These are phyloP conservation scores for Nelumbo lutea DNA, from an alignment of 164 flowering plant species.

Conservation along the genomic window DNA sequence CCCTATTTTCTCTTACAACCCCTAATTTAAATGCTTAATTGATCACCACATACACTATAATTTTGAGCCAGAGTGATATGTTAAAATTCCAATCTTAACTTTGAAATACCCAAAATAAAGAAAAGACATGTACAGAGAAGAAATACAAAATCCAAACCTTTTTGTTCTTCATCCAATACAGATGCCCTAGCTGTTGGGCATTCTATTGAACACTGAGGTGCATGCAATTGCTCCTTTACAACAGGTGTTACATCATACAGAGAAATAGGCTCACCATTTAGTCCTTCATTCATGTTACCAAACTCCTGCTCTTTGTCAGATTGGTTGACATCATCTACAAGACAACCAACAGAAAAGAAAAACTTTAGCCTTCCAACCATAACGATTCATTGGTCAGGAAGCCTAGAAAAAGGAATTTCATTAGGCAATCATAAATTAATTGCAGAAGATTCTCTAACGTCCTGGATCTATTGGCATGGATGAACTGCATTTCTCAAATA, in stretches of 20 bases:
- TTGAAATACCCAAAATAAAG: no score
- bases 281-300: conserved; percentile 15
- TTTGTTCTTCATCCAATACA: conserved; percentile 17
- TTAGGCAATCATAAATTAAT: no score
- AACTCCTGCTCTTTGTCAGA: conserved; percentile 30
- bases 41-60: no score
- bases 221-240: conserved; percentile 21
- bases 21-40: no score
- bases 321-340: conserved; percentile 50
- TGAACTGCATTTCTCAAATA: no score
- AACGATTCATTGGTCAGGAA: not conserved
- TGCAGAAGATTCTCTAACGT: no score
- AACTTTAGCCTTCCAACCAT: not conserved
- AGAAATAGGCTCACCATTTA: conserved; percentile 7
- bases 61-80: no score
- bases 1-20: no score
- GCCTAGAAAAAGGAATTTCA: no score
- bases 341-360: not conserved
- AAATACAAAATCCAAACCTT: conserved; percentile 13
- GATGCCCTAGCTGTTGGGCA: conserved; percentile 8
- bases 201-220: conserved; percentile 13
- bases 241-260: conserved; percentile 11
- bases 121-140: not conserved
- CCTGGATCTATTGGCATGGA: no score
- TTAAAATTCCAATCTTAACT: no score